These are phyloP conservation scores for Apiotrichum montevideense DNA, from an alignment of 1,284 basidiomycete genomes.

Conservation along the genomic window DNA sequence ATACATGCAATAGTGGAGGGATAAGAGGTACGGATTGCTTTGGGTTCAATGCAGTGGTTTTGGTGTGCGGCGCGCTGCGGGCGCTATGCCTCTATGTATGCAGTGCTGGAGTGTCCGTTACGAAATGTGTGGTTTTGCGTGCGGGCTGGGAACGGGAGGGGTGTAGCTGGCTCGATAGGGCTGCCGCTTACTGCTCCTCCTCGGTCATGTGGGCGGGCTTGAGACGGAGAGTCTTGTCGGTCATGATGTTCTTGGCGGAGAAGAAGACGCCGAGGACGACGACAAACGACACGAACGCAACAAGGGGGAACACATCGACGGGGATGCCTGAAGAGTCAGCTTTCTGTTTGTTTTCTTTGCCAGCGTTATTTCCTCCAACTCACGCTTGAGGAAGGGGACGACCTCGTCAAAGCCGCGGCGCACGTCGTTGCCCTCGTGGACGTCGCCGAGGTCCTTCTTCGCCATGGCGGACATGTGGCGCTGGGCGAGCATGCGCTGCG, in stretches of 20 bases:
- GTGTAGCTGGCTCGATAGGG: no score
- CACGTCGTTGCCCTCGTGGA: neutral
- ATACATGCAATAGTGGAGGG: no score
- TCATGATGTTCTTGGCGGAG: conserved; percentile 1
- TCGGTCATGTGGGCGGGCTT: neutral
- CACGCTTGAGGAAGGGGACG: conserved; percentile 8
- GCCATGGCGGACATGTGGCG: neutral
- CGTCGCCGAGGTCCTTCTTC: neutral
- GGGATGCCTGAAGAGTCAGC: neutral
- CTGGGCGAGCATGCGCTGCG: neutral
- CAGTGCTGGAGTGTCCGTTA: no score
- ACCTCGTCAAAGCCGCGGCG: conserved; percentile 9
- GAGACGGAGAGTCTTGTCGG: conserved; percentile 4
- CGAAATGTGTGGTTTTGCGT: no score
- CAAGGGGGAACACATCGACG: conserved; percentile 9
- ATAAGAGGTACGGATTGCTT: no score
- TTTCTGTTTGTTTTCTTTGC: no score
- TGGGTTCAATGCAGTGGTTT: no score
- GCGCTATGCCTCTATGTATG: no score
- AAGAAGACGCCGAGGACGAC: conserved; percentile 5
- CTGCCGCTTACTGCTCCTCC: no score
- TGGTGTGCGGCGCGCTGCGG: no score
- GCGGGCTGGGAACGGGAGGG: no score
- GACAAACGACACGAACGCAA: conserved; percentile 4
- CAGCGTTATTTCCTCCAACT: neutral